Base-by-base conservation (phyloP, 1,139 yeast species). In the Zygosaccharomyces pseudobailii region DNA sequence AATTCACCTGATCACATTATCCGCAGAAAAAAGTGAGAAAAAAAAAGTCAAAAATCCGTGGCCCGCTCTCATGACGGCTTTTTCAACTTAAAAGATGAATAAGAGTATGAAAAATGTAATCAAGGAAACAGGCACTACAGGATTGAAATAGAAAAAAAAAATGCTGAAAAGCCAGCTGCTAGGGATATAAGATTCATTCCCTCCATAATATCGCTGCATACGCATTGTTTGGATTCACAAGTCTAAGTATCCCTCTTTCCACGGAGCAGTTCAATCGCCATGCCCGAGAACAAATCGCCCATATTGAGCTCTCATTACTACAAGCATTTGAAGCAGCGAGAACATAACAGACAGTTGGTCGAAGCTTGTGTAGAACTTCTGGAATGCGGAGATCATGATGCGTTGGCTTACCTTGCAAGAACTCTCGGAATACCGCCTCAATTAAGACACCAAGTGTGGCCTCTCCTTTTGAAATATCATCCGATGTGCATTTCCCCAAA, bases 391-490 rank as follows among this genome's bases (percentile, higher is more conserved):
- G 70, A 71, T 45, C 73, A 70, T 43, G 60, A 67, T 40, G 62
- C 70, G 1, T 69, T 90, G 43, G 95, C 97, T 0, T 72, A 82
- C 53, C 70, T 90, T 13, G 90, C 96, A 3, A 74, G 96, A 53
- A 90, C 85, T 57, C 75, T 81, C 52, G 97, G 97, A 2, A 72
- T 89, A 23, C 97, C 97, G 1, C 95, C 96, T 0, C 78, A 82
- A 52, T 71, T 88, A 47, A 74, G 97, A 51, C 82, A 79, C 56
- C 74, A 78, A 51, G 84, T 87, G 8, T 90, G 97, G 97, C 96
- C 97, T 2, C 70, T 87, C 6, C 66, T 90, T 44, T 68, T 90
- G 51, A 82, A 82, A 55, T 80, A 81, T 57, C 97, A 90, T 65
- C 96, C 97, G 0, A 86, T 83, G 71, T 96, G 88, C 13, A 68